These are phyloP conservation scores for Borealophlyctis nickersoniae DNA, from an alignment of 192 early-diverging fungal genomes.

Conservation along the genomic window DNA sequence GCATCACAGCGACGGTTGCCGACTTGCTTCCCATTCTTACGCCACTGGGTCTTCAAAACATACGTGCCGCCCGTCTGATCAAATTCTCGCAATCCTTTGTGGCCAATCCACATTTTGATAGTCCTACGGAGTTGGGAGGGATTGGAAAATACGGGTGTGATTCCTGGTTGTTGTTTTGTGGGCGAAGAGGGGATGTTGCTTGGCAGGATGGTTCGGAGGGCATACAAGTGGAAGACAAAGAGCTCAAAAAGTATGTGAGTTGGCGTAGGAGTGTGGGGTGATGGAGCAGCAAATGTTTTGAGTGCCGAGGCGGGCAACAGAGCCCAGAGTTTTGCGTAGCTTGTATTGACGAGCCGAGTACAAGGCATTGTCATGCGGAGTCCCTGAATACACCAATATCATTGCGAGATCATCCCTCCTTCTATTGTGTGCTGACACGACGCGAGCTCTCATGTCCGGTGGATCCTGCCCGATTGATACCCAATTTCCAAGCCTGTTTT, in stretches of 20 bases:
- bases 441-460: too few relatives aligned
- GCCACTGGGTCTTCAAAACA: slow-evolving; percentile 4
- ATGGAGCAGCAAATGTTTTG: too few relatives aligned
- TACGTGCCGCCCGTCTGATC: slow-evolving; percentile 1
- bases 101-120: not conserved
- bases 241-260: not conserved
- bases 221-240: not conserved
- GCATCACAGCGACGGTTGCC: not conserved
- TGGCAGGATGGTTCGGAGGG: not conserved
- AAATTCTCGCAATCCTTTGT: slow-evolving; percentile 4
- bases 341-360: too few relatives aligned
- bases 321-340: too few relatives aligned
- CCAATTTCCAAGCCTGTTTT: too few relatives aligned
- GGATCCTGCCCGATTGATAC: too few relatives aligned
- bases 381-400: too few relatives aligned
- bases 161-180: slow-evolving; percentile 10
- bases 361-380: too few relatives aligned
- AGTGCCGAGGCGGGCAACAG: too few relatives aligned
- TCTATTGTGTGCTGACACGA: too few relatives aligned
- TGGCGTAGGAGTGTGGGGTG: too few relatives aligned
- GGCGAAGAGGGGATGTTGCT: not conserved
- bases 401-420: too few relatives aligned
- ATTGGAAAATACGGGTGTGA: slow-evolving; percentile 6
- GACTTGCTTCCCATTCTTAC: not conserved
- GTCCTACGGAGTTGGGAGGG: not conserved